These are phyloP conservation scores for Monascus purpureus DNA, from an alignment of 495 filamentous ascomycete species.

Conservation along the genomic window DNA sequence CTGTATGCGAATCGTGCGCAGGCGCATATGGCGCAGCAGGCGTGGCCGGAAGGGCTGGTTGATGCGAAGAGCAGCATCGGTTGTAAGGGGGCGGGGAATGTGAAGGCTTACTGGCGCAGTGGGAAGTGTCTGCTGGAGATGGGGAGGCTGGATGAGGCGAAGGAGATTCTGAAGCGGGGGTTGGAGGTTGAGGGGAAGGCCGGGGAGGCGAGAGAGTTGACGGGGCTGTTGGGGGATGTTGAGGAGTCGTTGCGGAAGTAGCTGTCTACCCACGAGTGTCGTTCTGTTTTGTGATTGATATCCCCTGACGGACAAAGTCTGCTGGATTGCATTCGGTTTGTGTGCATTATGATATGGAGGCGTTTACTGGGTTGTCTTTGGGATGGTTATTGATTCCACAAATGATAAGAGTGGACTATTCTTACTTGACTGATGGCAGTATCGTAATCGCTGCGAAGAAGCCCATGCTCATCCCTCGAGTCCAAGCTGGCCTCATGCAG, in stretches of 20 bases:
- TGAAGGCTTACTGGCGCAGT: conserved; percentile 86
- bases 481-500: no score
- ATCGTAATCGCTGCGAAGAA: no score
- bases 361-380: no score
- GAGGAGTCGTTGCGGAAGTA: conserved; percentile 27
- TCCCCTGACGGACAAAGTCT: no score
- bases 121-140: conserved; percentile 81
- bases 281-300: no score
- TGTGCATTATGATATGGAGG: no score
- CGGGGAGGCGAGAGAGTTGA: conserved; percentile 47
- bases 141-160: conserved; percentile 72
- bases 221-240: conserved; percentile 55
- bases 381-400: no score
- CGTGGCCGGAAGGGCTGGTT: conserved; percentile 67
- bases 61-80: conserved; percentile 89
- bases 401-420: no score
- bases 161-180: conserved; percentile 53
- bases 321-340: no score
- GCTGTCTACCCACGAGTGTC: no score
- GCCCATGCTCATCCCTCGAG: no score
- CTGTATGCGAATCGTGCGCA: conserved; percentile 83
- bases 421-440: no score
- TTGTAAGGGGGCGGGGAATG: conserved; percentile 70
- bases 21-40: conserved; percentile 64
- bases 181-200: conserved; percentile 75